Evolutionary conservation across 2,329 filamentous ascomycete genomes (phyloP), one percentile per base, ranked within the genome.

Genomic region (Akanthomyces muscarius): DNA sequence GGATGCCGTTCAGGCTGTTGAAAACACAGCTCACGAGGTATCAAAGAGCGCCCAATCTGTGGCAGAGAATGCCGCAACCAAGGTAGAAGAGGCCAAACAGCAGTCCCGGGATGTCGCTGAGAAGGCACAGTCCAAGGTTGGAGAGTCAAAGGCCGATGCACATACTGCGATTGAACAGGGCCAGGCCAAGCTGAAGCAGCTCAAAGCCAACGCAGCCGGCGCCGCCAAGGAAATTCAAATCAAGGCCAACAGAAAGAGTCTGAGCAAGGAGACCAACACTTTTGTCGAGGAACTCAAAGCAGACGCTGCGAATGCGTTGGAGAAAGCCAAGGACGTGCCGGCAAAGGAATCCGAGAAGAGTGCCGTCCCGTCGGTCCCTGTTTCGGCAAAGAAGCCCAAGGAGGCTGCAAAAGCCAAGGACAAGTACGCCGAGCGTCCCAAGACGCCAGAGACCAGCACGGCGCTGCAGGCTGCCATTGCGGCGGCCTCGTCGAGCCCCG

Each of bases 391-490:
- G 38, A 61, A 61, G 25, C 38, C 13, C 7, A 42, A 42, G 25
- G 16, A 50, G 21, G 33, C 11, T 30, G 30, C 5, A 4, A 45
- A 41, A 21, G 18, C 4, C 56, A 59, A 42, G 45, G 36, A 16
- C 16, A 51, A 18, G n/a, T 14, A 30, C 14, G 16, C 25, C 5
- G 48, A 53, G 38, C 58, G 38, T 7, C 28, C 48, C n/a, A 11
- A 21, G 13, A 61, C 58, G 25, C 58, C 58, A 23, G 48, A 61
- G 4, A 21, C 58, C n/a, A 45, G 41, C 48, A 36, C 58, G 5
- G 58, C 58, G n/a, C 58, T 61, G 5, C 58, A 61, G 48, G 58
- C 58, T 18, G 58, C 58, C 14, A n/a, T 61, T 6, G 47, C 58
- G 4, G 58, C 58, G 10, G 54, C 42, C 13, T 11, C 47, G 47